Evolutionary conservation across 169 alveolate genomes (phyloP), one percentile per base, ranked within the genome.

Genomic region (Blepharisma undulans): DNA sequence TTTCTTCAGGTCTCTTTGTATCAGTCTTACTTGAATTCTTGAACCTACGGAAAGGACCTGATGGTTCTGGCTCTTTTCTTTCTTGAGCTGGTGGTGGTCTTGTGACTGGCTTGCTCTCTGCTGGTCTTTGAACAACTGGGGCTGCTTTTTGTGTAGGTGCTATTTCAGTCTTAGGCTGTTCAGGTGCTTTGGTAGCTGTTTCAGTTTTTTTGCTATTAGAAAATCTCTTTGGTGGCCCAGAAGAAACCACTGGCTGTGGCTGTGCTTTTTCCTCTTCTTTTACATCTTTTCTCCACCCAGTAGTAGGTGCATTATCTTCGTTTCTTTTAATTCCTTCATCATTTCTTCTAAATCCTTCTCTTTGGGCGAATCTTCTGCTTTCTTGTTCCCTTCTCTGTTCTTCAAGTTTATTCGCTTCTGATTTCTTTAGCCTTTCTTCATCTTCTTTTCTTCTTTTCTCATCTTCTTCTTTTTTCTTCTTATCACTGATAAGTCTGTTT

Each of bases 301-400:
- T 48, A 1, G 30, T 32, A 82, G 78, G 33, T 48, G 6, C 34
- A 82, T 19, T 1, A 1, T 19, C 48, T 32, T 21, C 89, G 36
- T 21, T 22, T 14, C 60, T 82, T 59, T 78, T 82, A 21, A 22
- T 19, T 18, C 89, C 89, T n/a, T 30, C 77, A n/a, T 33, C 76
- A 36, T n/a, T 66, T 82, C 48, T 78, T 30, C 86, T 33, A 36
- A n/a, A 72, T n/a, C 25, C 77, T 82, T 82, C 89, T 33, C n/a
- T 82, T 32, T 32, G 29, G 7, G 14, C 16, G 10, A 3, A 74
- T 30, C 76, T 36, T 25, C 32, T n/a, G 34, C 10, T 59, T 36
- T 59, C 76, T 33, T 21, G 29, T 14, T 32, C 76, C 36, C 89
- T 82, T 25, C 29, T 21, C 60, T 7, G 21, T 78, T 78, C 86